Percentiles rank a stretch among this genome's conserved stretches.
phyloP scores from a whole-genome alignment of 2,329 filamentous ascomycete species.

The Teratosphaeria destructans region DNA sequence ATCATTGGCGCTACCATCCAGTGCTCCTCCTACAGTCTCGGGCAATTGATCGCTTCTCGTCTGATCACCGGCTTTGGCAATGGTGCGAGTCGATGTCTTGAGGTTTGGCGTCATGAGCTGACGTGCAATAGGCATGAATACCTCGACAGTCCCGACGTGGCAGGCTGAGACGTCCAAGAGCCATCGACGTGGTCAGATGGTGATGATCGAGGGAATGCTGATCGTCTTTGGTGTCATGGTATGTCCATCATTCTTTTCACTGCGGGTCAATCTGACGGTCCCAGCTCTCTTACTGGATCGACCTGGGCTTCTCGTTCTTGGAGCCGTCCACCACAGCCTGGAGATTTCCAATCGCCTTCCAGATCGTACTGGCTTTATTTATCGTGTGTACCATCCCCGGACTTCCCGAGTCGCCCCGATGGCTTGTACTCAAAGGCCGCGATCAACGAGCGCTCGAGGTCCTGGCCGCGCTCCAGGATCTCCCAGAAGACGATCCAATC shows the following conservation, averaged over 20 bases:
- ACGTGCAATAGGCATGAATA: slow-evolving; percentile 33
- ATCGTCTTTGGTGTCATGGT: slow-evolving; percentile 21
- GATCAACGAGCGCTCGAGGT: slow-evolving; percentile 43
- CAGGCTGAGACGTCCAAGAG: slow-evolving; percentile 43
- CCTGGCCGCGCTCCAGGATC: slow-evolving; percentile 37
- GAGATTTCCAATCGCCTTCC: slow-evolving; percentile 47
- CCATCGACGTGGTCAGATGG: slow-evolving; percentile 40
- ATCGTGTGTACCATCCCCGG: slow-evolving; percentile 39
- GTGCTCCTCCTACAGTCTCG: slow-evolving; percentile 32
- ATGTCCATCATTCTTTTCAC: slow-evolving; percentile 13
- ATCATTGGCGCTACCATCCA: slow-evolving; percentile 41
- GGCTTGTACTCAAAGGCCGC: slow-evolving; percentile 46
- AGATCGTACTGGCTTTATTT: slow-evolving; percentile 46
- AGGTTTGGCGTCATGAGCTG: slow-evolving; percentile 15
- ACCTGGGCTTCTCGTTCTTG: slow-evolving; percentile 32
- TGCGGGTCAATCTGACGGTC: background rate
- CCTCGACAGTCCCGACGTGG: slow-evolving; percentile 43
- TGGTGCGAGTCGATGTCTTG: slow-evolving; percentile 30
- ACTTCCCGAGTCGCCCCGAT: slow-evolving; percentile 49
- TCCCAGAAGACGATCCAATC: slow-evolving; percentile 34
- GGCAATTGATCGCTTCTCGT: slow-evolving; percentile 42
- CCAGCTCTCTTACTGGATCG: slow-evolving; percentile 39
- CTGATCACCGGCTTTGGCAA: slow-evolving; percentile 44
- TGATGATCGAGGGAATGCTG: slow-evolving; percentile 44
- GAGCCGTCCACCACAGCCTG: slow-evolving; percentile 38